Base-by-base conservation (phyloP, 164 flowering plant species). In the Litsea cubeba region DNA sequence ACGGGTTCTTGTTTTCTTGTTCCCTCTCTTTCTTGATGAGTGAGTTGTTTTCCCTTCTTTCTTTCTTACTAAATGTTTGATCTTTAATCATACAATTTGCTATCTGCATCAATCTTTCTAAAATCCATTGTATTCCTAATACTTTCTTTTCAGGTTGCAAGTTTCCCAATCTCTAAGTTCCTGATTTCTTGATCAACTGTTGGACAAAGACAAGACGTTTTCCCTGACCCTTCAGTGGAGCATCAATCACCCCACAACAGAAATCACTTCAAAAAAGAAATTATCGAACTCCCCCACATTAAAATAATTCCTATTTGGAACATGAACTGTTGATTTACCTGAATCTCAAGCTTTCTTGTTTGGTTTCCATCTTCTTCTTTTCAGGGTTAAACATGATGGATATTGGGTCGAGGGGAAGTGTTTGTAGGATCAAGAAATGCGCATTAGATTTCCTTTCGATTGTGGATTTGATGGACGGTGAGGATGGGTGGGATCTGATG, bases 401-500 rank as follows among this genome's bases (percentile, higher is more conserved):
- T 65, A 46, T 72, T 7, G 69, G 67, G 54, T 65, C 64, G 15
- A 76, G 60, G 17, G 83, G 83, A 25, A 73, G 81, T 46, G 79
- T 69, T 0, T 26, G 15, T 54, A 35, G 83, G 72, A 76, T 81
- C 11, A 76, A 72, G 62, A 76, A 76, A 58, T 81, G 83, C 62
- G 83, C 75, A 17, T 62, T 40, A 15, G 83, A 81, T 71, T 72
- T 81, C 3, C 71, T 81, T 12, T 78, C 83, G 15, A 78, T 81
- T 0, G 58, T 68, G 1, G 79, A 81, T 67, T 10, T 78, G 49
- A 76, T 46, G 54, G 81, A 78, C 17, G 81, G 71, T 50, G 79
- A 81, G 57, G 79, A 78, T 20, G 76, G 79, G 23, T 81, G 83
- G 83, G 81, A 81, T 25, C 26, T 78, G 30, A 67, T 78, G 68